Percentiles rank a stretch among this genome's conserved stretches.
phyloP scores from a whole-genome alignment of 202 grass and related monocot genomes.

The Schoenoplectus tabernaemontani region DNA sequence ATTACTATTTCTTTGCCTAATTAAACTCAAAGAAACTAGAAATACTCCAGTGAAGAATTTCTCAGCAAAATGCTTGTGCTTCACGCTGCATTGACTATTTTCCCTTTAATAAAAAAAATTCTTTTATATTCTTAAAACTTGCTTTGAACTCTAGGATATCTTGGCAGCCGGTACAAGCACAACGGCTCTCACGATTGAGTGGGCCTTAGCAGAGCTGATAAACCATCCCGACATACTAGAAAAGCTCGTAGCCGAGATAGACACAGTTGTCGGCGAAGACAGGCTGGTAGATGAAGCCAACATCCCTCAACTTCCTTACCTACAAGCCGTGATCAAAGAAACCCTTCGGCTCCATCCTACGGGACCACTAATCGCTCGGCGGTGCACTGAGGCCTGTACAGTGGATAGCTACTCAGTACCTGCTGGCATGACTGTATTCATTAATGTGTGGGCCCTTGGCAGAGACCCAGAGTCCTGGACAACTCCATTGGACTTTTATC shows the following conservation, averaged over 20 bases:
- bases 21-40: not conserved
- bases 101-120: not conserved
- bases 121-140: not conserved
- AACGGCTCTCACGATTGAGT: constrained; percentile 66
- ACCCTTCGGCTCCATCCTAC: constrained; percentile 67
- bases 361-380: constrained; percentile 38
- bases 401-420: constrained; percentile 41
- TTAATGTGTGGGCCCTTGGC: constrained; percentile 89
- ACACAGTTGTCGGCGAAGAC: constrained; percentile 40
- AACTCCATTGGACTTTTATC: constrained; percentile 47
- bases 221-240: constrained; percentile 46
- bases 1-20: not conserved
- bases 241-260: constrained; percentile 40
- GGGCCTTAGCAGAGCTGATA: constrained; percentile 75
- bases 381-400: constrained; percentile 28
- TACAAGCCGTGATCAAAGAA: constrained; percentile 65
- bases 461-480: constrained; percentile 41
- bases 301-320: constrained; percentile 57
- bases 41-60: not conserved
- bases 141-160: constrained; percentile 39
- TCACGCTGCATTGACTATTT: not conserved
- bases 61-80: not conserved
- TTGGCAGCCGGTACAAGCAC: constrained; percentile 74
- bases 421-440: constrained; percentile 42
- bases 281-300: constrained; percentile 50